Percentiles rank a stretch among this genome's conserved stretches.
phyloP scores from a whole-genome alignment of 2,329 filamentous ascomycete genomes.

The Pseudogymnoascus sp. region DNA sequence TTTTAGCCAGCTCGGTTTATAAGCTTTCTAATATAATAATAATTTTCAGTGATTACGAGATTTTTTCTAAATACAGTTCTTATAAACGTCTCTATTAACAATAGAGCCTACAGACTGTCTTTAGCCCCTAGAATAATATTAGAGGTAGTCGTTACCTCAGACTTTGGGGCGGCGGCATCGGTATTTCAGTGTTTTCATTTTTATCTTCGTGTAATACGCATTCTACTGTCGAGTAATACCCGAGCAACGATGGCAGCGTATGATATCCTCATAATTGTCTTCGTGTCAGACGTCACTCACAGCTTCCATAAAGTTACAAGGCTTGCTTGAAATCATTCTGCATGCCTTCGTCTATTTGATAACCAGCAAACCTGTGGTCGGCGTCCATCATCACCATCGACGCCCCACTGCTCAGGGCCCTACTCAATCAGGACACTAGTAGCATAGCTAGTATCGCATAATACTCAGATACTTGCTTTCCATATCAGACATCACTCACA shows the following conservation, averaged over 20 bases:
- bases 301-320: neutral
- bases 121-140: neutral
- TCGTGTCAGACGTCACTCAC: neutral
- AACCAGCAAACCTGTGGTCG: neutral
- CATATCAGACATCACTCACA: neutral
- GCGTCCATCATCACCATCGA: conserved; percentile 70
- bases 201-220: neutral
- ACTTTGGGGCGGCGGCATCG: neutral
- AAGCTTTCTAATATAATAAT: too few species aligned
- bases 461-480: neutral
- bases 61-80: neutral
- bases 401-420: conserved; percentile 72
- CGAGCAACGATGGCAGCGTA: neutral
- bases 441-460: neutral
- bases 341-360: neutral
- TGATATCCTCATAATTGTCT: neutral
- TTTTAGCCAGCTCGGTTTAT: too few species aligned
- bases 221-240: neutral
- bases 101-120: neutral
- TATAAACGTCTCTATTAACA: neutral
- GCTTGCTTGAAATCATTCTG: neutral
- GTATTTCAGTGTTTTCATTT: neutral
- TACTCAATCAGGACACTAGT: conserved; percentile 92
- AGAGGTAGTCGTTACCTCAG: neutral
- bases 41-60: neutral